phyloP scores from a whole-genome alignment of 2,329 filamentous ascomycete genomes.

The Juglanconis oblonga region DNA sequence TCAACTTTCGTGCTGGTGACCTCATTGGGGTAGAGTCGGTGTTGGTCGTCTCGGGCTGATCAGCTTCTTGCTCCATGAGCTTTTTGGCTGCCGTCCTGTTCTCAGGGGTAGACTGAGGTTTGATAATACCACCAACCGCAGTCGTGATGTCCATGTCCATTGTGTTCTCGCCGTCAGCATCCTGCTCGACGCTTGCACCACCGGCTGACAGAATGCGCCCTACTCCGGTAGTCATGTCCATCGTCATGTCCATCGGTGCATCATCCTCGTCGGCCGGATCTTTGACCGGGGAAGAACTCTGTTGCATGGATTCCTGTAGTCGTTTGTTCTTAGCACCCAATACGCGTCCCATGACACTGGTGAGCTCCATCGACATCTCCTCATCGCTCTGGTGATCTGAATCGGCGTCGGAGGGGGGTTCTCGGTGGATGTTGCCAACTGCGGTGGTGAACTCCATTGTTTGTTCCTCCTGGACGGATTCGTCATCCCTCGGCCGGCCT shows the following conservation, averaged over 20 bases:
- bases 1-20: constrained; percentile 28
- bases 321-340: constrained; percentile 28
- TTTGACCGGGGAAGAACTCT: constrained; percentile 23
- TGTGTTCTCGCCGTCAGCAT: constrained; percentile 39
- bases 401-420: constrained; percentile 28
- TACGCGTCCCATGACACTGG: constrained; percentile 60
- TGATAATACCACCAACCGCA: constrained; percentile 61
- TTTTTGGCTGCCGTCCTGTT: constrained; percentile 49
- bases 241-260: constrained; percentile 40
- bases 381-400: constrained; percentile 50
- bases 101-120: constrained; percentile 34
- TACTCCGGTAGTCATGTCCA: constrained; percentile 63
- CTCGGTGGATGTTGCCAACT: constrained; percentile 64
- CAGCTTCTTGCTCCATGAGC: constrained; percentile 57
- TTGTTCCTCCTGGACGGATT: constrained; percentile 49
- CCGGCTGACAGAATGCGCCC: constrained; percentile 49
- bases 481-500: constrained; percentile 25
- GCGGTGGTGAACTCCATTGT: constrained; percentile 86
- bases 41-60: constrained; percentile 45
- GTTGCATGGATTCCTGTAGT: constrained; percentile 8
- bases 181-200: constrained; percentile 29
- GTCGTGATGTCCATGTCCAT: constrained; percentile 68
- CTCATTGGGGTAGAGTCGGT: constrained; percentile 35
- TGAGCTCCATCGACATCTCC: constrained; percentile 79
- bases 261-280: constrained; percentile 25